Conservation (phyloP, 2,329 filamentous ascomycete species). For the Calonectria hawksworthii region DNA sequence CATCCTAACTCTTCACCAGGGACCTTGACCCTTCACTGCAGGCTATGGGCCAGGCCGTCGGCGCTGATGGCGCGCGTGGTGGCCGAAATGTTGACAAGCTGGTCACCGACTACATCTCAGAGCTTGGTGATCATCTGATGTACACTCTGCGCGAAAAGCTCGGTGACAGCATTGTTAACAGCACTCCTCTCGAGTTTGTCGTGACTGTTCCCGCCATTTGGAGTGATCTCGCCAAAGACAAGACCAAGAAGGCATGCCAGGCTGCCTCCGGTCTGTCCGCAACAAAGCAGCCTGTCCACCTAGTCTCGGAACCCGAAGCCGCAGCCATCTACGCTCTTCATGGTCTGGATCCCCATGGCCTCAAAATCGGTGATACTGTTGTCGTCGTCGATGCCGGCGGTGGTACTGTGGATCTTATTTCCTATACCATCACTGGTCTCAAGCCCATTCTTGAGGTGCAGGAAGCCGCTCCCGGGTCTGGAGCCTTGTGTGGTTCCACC, state of each 20-base stretch:
- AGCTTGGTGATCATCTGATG: conserved; percentile 60
- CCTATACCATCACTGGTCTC: conserved; percentile 60
- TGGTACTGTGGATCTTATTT: conserved; percentile 66
- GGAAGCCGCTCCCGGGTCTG: conserved; percentile 61
- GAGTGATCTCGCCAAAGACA: conserved; percentile 66
- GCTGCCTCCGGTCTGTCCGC: conserved; percentile 49
- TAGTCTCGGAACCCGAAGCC: conserved; percentile 65
- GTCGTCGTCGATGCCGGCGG: conserved; percentile 67
- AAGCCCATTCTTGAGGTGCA: conserved; percentile 59
- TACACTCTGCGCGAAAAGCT: conserved; percentile 59
- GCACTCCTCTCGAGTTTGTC: conserved; percentile 62
- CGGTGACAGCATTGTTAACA: conserved; percentile 56
- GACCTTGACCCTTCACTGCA: conserved; percentile 55
- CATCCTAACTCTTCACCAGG: conserved; percentile 38
- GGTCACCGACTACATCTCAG: conserved; percentile 62
- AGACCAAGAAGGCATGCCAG: conserved; percentile 60
- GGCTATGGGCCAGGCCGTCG: conserved; percentile 48
- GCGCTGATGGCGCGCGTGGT: conserved; percentile 43
- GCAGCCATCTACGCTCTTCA: conserved; percentile 62
- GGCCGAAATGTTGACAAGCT: conserved; percentile 55
- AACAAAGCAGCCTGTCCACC: conserved; percentile 51
- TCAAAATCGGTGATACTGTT: conserved; percentile 60
- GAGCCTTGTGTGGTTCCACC: conserved; percentile 62
- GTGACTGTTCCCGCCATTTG: conserved; percentile 70
- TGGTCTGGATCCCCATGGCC: conserved; percentile 54